Evolutionary conservation across 805 yeast species (phyloP), one percentile per base, ranked within the genome.

Genomic region (Torulaspora microellipsoides): DNA sequence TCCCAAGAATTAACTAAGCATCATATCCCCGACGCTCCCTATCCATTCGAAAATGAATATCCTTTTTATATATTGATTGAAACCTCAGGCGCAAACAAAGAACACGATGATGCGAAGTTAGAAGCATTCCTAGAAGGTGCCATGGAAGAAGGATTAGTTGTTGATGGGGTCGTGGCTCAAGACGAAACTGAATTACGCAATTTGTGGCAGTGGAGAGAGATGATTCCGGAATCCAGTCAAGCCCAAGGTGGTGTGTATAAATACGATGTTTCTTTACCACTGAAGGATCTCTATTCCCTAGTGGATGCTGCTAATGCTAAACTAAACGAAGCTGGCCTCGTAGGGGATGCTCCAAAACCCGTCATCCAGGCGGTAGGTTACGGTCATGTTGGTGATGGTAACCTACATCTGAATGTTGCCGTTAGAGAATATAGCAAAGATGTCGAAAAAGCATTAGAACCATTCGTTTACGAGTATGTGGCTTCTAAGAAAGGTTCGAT

Each of bases 341-440:
- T 81, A 15, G 78, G 80, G 28, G 83, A 77, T 33, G 71, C 75
- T 3, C 46, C 58, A 27, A 63, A 62, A 37, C 96, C 97, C 2
- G 97, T 86, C 2, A 82, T 87, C 42, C 83, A 80, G 48, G 95
- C 95, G 9, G 81, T 91, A 52, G 99, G 99, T 0, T 93, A 91
- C 59, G 99, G 99, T n/a, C 99, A 93, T 60, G 77, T 93, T 57
- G 99, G 99, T 44, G 99, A 93, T 62, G 98, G 99, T 41, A 93
- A 93, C 67, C 71, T 93, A 58, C 99, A 93, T 65, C 77, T 93
- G 60, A 93, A 93, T 61, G 95, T 93, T 40, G 83, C 95, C 34
- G 95, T 89, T 13, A 78, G 96, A 65, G 76, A 80, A 57, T 93
- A 93, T 67, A 74, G 74, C 50, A 83, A 85, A 62, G 77, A 74